Evolutionary conservation across 1,139 yeast species (phyloP), one percentile per base, ranked within the genome.

Genomic region (Taiozyma onychis): DNA sequence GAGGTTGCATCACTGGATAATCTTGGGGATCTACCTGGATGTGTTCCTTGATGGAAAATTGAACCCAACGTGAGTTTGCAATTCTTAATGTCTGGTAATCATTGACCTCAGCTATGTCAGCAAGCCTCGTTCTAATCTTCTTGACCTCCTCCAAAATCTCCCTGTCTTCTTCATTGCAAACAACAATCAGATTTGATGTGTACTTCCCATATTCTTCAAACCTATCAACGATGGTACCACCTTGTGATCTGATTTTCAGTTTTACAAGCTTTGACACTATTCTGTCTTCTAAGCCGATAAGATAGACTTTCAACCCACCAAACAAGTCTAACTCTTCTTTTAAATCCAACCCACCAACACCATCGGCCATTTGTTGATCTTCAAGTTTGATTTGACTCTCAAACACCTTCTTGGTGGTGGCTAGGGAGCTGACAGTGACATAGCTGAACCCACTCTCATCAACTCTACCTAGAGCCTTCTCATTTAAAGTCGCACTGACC

Each of bases 1-100:
- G 14, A 6, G 41, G 24, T 9, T 37, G 41, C 13, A 18, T 9
- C 6, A 37, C 63, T 6, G 57, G 61, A 47, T 58, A 67, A 43
- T 63, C 64, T 47, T 71, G 75, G 4, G 81, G 77, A 53, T 81
- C 83, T 4, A 75, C 80, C 39, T 78, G 62, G 5, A 59, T 61
- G 5, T 69, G 66, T 44, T 67, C 65, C 13, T 62, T 58, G 14
- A 82, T 72, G 41, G 80, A 72, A 6, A 63, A 68, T 22, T 63
- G 63, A 1, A 83, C 58, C 71, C 81, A 83, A 0, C 58, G 47
- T 35, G 67, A 67, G 14, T 56, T 63, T 0, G 83, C 85, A 8
- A 82, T 67, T 39, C 73, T 66, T 0, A 80, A 68, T 16, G 63
- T 60, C 4, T 62, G 58, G 3, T 22, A 39, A 11, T 45, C 50